Base-by-base conservation (phyloP, 495 filamentous ascomycete species). In the Talaromyces borbonicus region DNA sequence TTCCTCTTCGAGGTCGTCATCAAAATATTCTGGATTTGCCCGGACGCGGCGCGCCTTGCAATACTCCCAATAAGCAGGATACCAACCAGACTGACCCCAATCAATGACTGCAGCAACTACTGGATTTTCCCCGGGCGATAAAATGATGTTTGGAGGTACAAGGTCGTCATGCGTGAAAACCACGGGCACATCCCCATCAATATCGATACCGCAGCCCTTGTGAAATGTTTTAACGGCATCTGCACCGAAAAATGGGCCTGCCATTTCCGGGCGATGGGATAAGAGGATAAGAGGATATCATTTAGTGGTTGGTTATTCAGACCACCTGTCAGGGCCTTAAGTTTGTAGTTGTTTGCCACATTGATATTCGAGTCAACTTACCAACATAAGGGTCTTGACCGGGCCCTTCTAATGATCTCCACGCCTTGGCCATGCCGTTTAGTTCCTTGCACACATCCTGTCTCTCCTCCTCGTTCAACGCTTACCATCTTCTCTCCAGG, bases 51-150 rank as follows among this genome's bases (percentile, higher is more conserved):
- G 47, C 40, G 59, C 58, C 51, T 67, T 68, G 48, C 62, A 68
- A 52, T 68, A 66, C 54, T 71, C 64, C 67, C 66, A 71, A 50
- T 69, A 68, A 15, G 62, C 61, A 14, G 63, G 66, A 56, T 68
- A 68, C 67, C 66, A 71, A 18, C 67, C 65, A 16, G 58, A 43
- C 51, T 68, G 63, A 32, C 45, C 58, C 65, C 64, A 71, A 48
- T 69, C 66, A 54, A 71, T 49, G 46, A 69, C 57, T 1, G 60
- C 56, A 6, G 62, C 37, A 33, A 69, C 49, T 23, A 27, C 48
- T 27, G 58, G 57, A 43, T 56, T 61, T 40, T 41, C 26, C 6
- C 51, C 55, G 12, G 53, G 37, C 15, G 65, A 54, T 27, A 68
- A 33, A 31, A 70, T 33, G 48, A 70, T 66, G 36, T 70, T 68